Base-by-base conservation (phyloP, 2,329 filamentous ascomycete genomes). In the Cyanodermella asteris region DNA sequence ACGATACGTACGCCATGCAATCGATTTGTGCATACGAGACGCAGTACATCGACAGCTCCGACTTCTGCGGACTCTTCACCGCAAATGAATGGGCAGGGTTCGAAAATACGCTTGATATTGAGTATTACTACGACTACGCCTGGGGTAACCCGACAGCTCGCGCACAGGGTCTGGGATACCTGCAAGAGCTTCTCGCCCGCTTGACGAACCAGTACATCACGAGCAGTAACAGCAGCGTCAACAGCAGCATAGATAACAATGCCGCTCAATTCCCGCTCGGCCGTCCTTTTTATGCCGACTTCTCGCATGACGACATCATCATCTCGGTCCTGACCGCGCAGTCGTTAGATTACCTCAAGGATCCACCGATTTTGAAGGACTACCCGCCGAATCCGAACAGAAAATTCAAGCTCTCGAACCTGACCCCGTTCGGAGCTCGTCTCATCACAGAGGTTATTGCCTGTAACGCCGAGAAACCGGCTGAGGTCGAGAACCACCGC, bases 401-500 rank as follows among this genome's bases (percentile, higher is more conserved):
- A 3, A 49, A 49, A 23, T 64, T 64, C 41, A 43, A 49, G 14
- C 44, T 65, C 6, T 58, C 53, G 3, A 38, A 57, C 22, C 35
- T 65, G 25, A 62, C 59, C 0, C 62, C 62, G 2, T 66, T 65
- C 31, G 60, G 57, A 13, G 61, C 51, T 4, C 51, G 57, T 11
- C 47, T 67, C 16, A 46, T 62, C 22, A 62, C 61, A 2, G 62
- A 67, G 40, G 50, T 63, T 15, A 59, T 64, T 33, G 59, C 56
- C 17, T 66, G 61, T 35, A 41, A 46, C 3, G 28, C 32, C 1
- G 24, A 47, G 1, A 29, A 51, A 23, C 56, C 62, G 1, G 35
- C 35, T 4, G 39, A 50, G 1, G 48, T 51, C 3, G 16, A 16
- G 5, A 13, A 13, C 10, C 20, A 55, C 19, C 41, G 47, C 13